A percentile compares a stretch with the other conserved stretches of the same genome.
phyloP scores from a whole-genome alignment of 1,139 yeast species.

The Saccharomyces hybrid region DNA sequence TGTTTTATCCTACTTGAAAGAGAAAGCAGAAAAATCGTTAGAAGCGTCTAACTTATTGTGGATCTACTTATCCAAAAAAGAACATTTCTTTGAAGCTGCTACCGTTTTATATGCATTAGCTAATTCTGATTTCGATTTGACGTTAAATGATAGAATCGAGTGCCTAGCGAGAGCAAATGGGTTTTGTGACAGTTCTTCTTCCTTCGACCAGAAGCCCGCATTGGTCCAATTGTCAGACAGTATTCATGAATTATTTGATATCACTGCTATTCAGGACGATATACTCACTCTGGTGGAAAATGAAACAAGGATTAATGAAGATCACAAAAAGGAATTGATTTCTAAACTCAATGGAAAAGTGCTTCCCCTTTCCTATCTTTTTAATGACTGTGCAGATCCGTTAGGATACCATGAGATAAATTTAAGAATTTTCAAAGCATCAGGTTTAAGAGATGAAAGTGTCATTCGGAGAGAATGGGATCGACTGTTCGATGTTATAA shows the following conservation, averaged over 20 bases:
- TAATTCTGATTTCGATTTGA: conserved; percentile 61
- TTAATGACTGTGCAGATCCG: conserved; percentile 82
- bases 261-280: conserved; percentile 85
- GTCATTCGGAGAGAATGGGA: conserved; percentile 70
- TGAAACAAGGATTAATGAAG: conserved; percentile 49
- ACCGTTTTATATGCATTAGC: conserved; percentile 70
- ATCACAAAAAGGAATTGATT: conserved; percentile 39
- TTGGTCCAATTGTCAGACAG: conserved; percentile 62
- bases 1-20: conserved; percentile 68
- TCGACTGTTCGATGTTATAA: conserved; percentile 43
- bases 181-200: conserved; percentile 78
- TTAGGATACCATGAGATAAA: conserved; percentile 82
- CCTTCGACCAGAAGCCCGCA: conserved; percentile 68
- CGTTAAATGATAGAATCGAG: conserved; percentile 71
- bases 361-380: conserved; percentile 66
- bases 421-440: conserved; percentile 65
- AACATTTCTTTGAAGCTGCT: conserved; percentile 76
- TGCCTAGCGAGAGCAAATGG: conserved; percentile 89
- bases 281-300: conserved; percentile 49
- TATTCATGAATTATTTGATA: conserved; percentile 77
- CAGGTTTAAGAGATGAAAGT: conserved; percentile 71
- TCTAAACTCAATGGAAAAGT: conserved; percentile 56
- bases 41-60: conserved; percentile 78
- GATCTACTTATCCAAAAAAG: conserved; percentile 82
- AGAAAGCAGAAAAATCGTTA: conserved; percentile 59